Evolutionary conservation across 306 rosid species (phyloP), one percentile per base, ranked within the genome.

Genomic region (Cucurbita argyrosperma): DNA sequence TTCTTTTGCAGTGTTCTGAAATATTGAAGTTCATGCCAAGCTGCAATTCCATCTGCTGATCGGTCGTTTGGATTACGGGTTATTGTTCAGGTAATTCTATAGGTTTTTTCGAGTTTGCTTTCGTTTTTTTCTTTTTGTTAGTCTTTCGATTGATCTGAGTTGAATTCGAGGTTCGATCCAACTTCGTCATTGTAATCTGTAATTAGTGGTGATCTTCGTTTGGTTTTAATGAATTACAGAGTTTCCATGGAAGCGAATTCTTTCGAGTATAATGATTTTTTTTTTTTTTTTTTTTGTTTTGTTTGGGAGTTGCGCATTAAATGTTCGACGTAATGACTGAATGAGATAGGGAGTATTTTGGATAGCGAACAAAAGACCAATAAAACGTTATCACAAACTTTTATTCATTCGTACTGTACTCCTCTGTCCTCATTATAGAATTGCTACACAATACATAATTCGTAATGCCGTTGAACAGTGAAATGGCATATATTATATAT

Each of bases 321-420:
- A 45, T 68, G 74, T 4, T 47, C 74, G 74, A 46, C 43, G 74
- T 26, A 68, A 68, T 68, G 74, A 49, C 74, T 47, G 57, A 68
- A 47, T 26, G 56, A 23, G 72, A 66, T 43, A 66, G 37, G 72
- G 72, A 45, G 35, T 66, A 45, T 66, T 23, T 68, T 47, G 43
- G 57, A 68, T 68, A 45, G 39, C 18, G 19, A 66, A 45, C 72
- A 66, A 66, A 66, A 43, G 56, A 47, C 21, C 39, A 23, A 45
- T 8, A 35, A 21, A 8, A 67, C 57, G 47, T 26, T 18, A 42
- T 67, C 9, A 5, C 53, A 19, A 10, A 3, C 19, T 68, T 47
- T 47, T 50, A 12, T 68, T 35, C 7, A 66, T 68, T 47, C 74
- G 8, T 26, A 68, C 42, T 46, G 23, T 21, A 21, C 8, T 12